Evolutionary conservation across 495 filamentous ascomycete species (phyloP).

Genomic region (Penicillium coffeae): DNA sequence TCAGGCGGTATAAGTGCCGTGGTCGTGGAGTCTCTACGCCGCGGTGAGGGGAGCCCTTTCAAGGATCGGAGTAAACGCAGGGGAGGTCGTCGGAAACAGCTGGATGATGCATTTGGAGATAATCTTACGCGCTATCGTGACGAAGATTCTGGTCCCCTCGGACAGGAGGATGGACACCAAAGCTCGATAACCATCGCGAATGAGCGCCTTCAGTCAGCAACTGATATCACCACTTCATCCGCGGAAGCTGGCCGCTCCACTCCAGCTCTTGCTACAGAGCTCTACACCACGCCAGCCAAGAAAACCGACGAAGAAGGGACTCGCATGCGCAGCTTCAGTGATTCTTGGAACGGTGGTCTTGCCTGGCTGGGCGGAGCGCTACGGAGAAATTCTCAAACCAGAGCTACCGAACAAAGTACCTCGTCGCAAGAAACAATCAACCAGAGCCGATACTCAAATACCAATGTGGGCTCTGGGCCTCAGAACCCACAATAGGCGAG

Average conservation of each 20-base stretch:
- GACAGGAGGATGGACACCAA: conserved; percentile 12
- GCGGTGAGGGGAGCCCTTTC: conserved; percentile 43
- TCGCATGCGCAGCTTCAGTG: conserved; percentile 43
- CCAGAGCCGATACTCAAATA: background rate
- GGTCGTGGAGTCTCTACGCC: conserved; percentile 58
- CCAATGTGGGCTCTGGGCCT: conserved; percentile 4
- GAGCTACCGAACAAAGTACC: conserved; percentile 12
- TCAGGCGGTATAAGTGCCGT: conserved; percentile 56
- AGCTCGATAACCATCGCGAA: conserved; percentile 21
- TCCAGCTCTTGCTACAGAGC: conserved; percentile 19
- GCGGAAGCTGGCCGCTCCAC: conserved; percentile 27
- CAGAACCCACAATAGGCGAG: conserved; percentile 3
- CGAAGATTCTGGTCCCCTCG: conserved; percentile 13
- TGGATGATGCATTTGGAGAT: conserved; percentile 27
- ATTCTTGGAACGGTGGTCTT: conserved; percentile 40
- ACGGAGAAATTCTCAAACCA: conserved; percentile 5
- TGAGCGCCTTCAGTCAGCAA: conserved; percentile 31
- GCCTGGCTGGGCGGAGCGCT: conserved; percentile 41
- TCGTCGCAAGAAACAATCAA: conserved; percentile 14
- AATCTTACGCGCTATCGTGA: conserved; percentile 16
- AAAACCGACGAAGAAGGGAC: conserved; percentile 16
- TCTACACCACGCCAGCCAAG: conserved; percentile 6
- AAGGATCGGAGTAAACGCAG: conserved; percentile 30
- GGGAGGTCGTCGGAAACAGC: conserved; percentile 23
- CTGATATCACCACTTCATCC: conserved; percentile 16